phyloP scores from a whole-genome alignment of 495 filamentous ascomycete species.

The Penicillium bovifimosum region DNA sequence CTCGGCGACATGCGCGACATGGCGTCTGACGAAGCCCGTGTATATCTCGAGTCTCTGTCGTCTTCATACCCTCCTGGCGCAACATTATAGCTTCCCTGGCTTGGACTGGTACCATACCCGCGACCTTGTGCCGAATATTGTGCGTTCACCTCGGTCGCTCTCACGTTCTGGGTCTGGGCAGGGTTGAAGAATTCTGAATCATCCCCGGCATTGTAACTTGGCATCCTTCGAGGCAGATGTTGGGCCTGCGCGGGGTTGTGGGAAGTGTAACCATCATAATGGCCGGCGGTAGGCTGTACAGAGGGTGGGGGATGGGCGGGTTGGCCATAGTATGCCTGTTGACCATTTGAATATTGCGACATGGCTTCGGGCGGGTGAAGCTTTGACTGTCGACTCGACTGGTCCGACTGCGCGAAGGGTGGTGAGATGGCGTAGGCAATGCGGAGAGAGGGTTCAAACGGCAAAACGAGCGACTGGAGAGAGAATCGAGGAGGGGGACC shows the following conservation, averaged over 20 bases:
- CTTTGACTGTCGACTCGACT: neutral
- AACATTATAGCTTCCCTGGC: slow-evolving; percentile 21
- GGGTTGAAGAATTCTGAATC: slow-evolving; percentile 53
- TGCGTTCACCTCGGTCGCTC: slow-evolving; percentile 26
- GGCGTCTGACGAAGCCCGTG: slow-evolving; percentile 26
- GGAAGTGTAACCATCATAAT: slow-evolving; percentile 17
- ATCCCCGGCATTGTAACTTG: slow-evolving; percentile 77
- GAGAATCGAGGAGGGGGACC: slow-evolving; percentile 5
- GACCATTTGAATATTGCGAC: slow-evolving; percentile 48
- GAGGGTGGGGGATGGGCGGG: slow-evolving; percentile 28
- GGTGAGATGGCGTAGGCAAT: neutral
- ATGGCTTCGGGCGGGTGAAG: slow-evolving; percentile 20
- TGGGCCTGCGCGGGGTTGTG: slow-evolving; percentile 25
- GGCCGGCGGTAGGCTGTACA: slow-evolving; percentile 17
- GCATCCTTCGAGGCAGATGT: slow-evolving; percentile 48
- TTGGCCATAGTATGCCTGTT: slow-evolving; percentile 41
- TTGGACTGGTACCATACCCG: slow-evolving; percentile 10
- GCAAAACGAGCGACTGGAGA: slow-evolving; percentile 2
- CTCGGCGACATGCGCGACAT: slow-evolving; percentile 43
- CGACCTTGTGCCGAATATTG: slow-evolving; percentile 16
- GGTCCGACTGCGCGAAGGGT: neutral
- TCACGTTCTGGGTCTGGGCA: slow-evolving; percentile 25
- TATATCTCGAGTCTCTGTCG: slow-evolving; percentile 31
- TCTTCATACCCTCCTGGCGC: slow-evolving; percentile 33
- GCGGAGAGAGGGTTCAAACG: neutral